A percentile compares a stretch with the other conserved stretches of the same genome.
Conservation (phyloP, 768 basidiomycete species). For the Solioccasus polychromus region DNA sequence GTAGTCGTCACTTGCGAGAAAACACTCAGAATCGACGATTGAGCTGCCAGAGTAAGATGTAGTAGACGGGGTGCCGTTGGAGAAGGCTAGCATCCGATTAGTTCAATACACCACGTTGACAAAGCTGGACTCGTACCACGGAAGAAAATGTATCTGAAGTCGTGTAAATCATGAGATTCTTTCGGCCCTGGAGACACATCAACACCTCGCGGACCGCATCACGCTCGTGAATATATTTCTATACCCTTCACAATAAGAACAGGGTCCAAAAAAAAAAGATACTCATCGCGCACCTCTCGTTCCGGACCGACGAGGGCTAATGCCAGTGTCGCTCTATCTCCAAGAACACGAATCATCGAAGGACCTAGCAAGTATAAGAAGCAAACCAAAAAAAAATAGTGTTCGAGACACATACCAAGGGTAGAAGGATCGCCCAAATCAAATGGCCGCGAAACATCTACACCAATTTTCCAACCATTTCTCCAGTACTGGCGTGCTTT, state of each 20-base stretch:
- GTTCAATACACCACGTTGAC: not conserved
- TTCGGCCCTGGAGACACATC: constrained; percentile 70
- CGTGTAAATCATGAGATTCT: constrained; percentile 52
- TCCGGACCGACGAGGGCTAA: constrained; percentile 40
- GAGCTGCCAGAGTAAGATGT: constrained; percentile 66
- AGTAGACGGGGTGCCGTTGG: constrained; percentile 55
- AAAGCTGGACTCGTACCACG: constrained; percentile 22
- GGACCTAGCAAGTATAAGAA: constrained; percentile 38
- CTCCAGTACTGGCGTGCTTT: constrained; percentile 73
- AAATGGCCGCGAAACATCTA: constrained; percentile 44
- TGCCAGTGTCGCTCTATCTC: constrained; percentile 36
- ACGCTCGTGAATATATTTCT: constrained; percentile 73
- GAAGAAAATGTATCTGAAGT: constrained; percentile 33
- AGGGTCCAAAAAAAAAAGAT: not conserved
- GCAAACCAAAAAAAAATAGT: not conserved
- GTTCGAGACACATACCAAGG: constrained; percentile 44
- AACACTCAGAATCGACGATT: constrained; percentile 58
- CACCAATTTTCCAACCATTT: constrained; percentile 56
- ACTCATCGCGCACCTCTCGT: constrained; percentile 38
- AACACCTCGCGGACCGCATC: constrained; percentile 77
- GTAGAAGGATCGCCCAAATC: constrained; percentile 71
- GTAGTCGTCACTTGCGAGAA: constrained; percentile 61
- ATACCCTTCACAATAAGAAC: not conserved
- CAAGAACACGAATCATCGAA: constrained; percentile 37
- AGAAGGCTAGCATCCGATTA: constrained; percentile 38